Conservation (phyloP, 306 rosid species). For the Rosa rugosa region DNA sequence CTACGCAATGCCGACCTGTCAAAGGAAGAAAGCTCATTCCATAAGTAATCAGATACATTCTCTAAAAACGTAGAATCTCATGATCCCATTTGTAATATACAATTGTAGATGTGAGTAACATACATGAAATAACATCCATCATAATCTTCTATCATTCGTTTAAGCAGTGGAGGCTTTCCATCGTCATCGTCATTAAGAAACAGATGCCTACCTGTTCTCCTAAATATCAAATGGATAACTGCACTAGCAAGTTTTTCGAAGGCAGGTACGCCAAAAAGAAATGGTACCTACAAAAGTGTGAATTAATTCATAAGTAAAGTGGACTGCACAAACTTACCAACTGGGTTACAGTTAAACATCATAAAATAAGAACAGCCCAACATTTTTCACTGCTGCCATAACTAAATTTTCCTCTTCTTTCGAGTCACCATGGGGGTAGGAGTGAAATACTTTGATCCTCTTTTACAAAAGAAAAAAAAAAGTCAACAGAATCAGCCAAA, state of each 20-base stretch:
- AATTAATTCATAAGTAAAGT: background rate
- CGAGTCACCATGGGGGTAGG: too few relatives aligned
- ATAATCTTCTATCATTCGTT: conserved; percentile 77
- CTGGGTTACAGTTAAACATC: background rate
- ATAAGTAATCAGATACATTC: background rate
- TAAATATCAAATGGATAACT: conserved; percentile 85
- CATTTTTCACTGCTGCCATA: background rate
- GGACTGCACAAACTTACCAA: background rate
- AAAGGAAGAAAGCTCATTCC: conserved; percentile 23
- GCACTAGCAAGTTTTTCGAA: conserved; percentile 72
- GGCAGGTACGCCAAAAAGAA: conserved; percentile 90
- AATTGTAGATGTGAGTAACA: conserved; percentile 30
- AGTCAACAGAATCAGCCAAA: background rate
- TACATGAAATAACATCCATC: conserved; percentile 77
- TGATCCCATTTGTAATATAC: conserved; percentile 2
- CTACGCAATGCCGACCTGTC: conserved; percentile 84
- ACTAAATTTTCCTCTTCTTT: background rate
- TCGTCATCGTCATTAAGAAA: conserved; percentile 77
- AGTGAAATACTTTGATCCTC: too few relatives aligned
- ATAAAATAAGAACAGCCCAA: conserved; percentile 1
- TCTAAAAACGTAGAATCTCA: conserved; percentile 13
- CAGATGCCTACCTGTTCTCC: conserved; percentile 97
- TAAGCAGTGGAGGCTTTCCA: conserved; percentile 90
- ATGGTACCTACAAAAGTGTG: conserved; percentile 69
- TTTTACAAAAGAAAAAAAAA: too few relatives aligned